Conservation (phyloP, 2,329 filamentous ascomycete genomes). For the Ascomycota sp. region DNA sequence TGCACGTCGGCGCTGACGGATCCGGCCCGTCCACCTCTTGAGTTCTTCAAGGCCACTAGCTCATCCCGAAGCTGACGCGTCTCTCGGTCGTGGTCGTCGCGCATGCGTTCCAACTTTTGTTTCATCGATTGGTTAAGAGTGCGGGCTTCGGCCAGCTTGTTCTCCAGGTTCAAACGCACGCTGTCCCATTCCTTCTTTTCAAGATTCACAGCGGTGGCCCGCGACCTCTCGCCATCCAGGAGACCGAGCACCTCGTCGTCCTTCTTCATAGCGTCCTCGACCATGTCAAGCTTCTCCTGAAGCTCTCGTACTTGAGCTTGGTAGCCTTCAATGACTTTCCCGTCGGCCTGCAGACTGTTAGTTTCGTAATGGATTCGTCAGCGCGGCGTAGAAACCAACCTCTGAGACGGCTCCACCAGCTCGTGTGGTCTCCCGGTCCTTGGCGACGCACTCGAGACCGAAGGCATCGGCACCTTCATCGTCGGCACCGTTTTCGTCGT, state of each 20-base stretch:
- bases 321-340: constrained; percentile 58
- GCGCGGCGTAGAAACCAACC: constrained; percentile 16
- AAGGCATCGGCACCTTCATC: constrained; percentile 39
- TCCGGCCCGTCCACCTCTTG: constrained; percentile 6
- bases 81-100: constrained; percentile 43
- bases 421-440: constrained; percentile 10
- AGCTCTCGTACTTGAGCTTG: constrained; percentile 58
- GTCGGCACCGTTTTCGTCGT: constrained; percentile 41
- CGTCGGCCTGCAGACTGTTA: constrained; percentile 40
- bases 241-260: constrained; percentile 46
- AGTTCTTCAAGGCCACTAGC: constrained; percentile 20
- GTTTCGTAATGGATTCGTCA: constrained; percentile 7
- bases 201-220: constrained; percentile 26
- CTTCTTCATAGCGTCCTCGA: constrained; percentile 53
- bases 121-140: constrained; percentile 62
- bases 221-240: constrained; percentile 36
- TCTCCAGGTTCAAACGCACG: constrained; percentile 46
- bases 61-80: constrained; percentile 37
- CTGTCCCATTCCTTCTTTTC: constrained; percentile 56
- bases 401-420: no score
- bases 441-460: constrained; percentile 16
- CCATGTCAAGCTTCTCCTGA: constrained; percentile 47
- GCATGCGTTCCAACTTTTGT: constrained; percentile 55
- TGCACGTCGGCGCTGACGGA: constrained; percentile 33
- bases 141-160: constrained; percentile 53